Percentiles rank a stretch among this genome's conserved stretches.
phyloP scores from a whole-genome alignment of 1,284 basidiomycete species.

The Ustilago lituana region DNA sequence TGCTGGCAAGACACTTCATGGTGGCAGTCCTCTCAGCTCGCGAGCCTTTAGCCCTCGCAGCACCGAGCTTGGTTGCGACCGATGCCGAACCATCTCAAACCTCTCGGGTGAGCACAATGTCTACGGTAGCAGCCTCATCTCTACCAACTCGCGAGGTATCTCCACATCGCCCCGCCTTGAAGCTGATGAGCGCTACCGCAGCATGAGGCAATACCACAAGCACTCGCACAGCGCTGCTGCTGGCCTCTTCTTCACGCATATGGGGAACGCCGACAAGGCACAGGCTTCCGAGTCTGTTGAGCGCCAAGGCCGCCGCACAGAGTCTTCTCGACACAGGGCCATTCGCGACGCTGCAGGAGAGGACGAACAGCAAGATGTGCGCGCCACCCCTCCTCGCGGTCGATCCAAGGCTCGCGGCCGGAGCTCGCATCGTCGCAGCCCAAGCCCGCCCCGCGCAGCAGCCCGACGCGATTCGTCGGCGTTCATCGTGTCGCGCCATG shows the following conservation, averaged over 20 bases:
- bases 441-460: slow-evolving; percentile 49
- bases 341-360: slow-evolving; percentile 5
- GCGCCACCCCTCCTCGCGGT: slow-evolving; percentile 45
- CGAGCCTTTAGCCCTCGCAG: slow-evolving; percentile 38
- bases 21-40: slow-evolving; percentile 37
- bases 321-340: slow-evolving; percentile 13
- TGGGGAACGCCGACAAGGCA: slow-evolving; percentile 13
- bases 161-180: slow-evolving; percentile 31
- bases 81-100: slow-evolving; percentile 50
- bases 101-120: slow-evolving; percentile 42
- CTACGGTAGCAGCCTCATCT: slow-evolving; percentile 38
- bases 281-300: slow-evolving; percentile 3
- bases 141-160: slow-evolving; percentile 27
- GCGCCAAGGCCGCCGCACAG: slow-evolving; percentile 25
- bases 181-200: slow-evolving; percentile 33
- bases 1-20: slow-evolving; percentile 51
- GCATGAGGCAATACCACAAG: slow-evolving; percentile 49
- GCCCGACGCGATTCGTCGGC: slow-evolving; percentile 39
- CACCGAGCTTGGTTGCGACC: slow-evolving; percentile 43
- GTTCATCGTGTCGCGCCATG: background rate
- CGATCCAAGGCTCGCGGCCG: slow-evolving; percentile 54
- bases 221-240: slow-evolving; percentile 56
- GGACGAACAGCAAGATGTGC: slow-evolving; percentile 25
- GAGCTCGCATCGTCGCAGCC: slow-evolving; percentile 52
- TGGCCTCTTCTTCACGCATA: slow-evolving; percentile 49